phyloP scores from a whole-genome alignment of 2,329 filamentous ascomycete genomes.

The Arthrobotrys conoides region DNA sequence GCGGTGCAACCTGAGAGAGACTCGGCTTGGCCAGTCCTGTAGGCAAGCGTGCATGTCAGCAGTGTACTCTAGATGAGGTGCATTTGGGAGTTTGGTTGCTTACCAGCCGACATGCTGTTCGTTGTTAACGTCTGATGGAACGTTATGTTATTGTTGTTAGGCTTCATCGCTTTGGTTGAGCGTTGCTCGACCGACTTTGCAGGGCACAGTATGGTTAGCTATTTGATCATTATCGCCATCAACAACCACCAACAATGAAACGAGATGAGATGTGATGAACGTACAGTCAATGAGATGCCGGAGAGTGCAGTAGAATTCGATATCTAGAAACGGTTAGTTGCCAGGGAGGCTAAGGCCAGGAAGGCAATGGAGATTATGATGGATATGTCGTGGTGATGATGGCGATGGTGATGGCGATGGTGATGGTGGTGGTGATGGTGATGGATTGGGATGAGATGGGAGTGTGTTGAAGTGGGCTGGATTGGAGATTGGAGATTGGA shows the following conservation, averaged over 20 bases:
- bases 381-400: neutral
- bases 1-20: slow-evolving; percentile 42
- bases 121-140: slow-evolving; percentile 56
- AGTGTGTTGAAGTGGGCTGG: neutral
- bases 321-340: slow-evolving; percentile 46
- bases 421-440: slow-evolving; percentile 11
- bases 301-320: slow-evolving; percentile 9
- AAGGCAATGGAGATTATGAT: slow-evolving; percentile 5
- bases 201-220: slow-evolving; percentile 17
- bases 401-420: neutral
- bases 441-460: slow-evolving; percentile 19
- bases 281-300: slow-evolving; percentile 40
- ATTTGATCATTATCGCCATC: neutral
- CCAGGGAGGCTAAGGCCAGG: slow-evolving; percentile 34
- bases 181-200: slow-evolving; percentile 54
- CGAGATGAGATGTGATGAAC: neutral
- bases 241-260: slow-evolving; percentile 10
- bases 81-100: slow-evolving; percentile 3
- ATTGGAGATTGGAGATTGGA: neutral
- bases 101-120: slow-evolving; percentile 58
- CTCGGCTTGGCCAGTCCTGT: slow-evolving; percentile 46
- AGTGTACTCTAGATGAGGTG: neutral
- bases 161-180: slow-evolving; percentile 52
- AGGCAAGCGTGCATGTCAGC: slow-evolving; percentile 19
- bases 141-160: slow-evolving; percentile 49